Percentiles rank a stretch among this genome's conserved stretches.
Evolutionary conservation across 2,329 filamentous ascomycete species (phyloP).

Genomic region (Tolypocladium inflatum): DNA sequence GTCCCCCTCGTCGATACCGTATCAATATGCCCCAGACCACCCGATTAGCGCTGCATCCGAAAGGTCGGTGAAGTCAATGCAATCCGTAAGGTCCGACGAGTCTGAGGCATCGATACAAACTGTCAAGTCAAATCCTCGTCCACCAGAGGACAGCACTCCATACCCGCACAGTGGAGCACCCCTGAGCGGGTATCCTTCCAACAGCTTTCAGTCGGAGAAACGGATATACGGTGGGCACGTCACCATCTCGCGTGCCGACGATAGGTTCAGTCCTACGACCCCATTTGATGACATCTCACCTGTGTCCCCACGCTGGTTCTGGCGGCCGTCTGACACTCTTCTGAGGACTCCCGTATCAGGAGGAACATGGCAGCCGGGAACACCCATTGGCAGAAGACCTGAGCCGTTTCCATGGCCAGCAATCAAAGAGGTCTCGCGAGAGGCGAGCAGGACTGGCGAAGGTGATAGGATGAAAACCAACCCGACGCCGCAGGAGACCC

Average conservation of each 20-base stretch:
- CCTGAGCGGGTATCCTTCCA: slow-evolving; percentile 11
- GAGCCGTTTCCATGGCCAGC: slow-evolving; percentile 14
- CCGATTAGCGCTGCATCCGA: slow-evolving; percentile 10
- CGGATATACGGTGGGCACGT: slow-evolving; percentile 11
- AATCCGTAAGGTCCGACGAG: slow-evolving; percentile 10
- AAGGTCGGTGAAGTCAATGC: slow-evolving; percentile 11
- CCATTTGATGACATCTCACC: slow-evolving; percentile 12
- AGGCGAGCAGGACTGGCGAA: not conserved
- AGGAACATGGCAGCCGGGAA: slow-evolving; percentile 5
- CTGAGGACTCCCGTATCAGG: slow-evolving; percentile 9
- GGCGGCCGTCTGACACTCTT: slow-evolving; percentile 8
- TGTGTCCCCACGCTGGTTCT: slow-evolving; percentile 9
- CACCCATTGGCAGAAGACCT: slow-evolving; percentile 10
- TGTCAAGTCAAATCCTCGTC: slow-evolving; percentile 14
- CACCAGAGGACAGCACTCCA: slow-evolving; percentile 20
- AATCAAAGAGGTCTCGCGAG: slow-evolving; percentile 2
- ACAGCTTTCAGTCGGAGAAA: slow-evolving; percentile 3
- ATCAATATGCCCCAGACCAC: not conserved
- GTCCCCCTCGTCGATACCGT: slow-evolving; percentile 7
- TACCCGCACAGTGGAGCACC: slow-evolving; percentile 14
- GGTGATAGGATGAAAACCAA: not conserved
- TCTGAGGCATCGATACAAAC: slow-evolving; percentile 14
- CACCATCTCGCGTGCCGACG: slow-evolving; percentile 1
- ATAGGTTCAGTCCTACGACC: slow-evolving; percentile 7
- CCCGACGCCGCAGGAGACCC: not conserved